phyloP scores from a whole-genome alignment of 257 asterid genomes.

The Solanum piurae region DNA sequence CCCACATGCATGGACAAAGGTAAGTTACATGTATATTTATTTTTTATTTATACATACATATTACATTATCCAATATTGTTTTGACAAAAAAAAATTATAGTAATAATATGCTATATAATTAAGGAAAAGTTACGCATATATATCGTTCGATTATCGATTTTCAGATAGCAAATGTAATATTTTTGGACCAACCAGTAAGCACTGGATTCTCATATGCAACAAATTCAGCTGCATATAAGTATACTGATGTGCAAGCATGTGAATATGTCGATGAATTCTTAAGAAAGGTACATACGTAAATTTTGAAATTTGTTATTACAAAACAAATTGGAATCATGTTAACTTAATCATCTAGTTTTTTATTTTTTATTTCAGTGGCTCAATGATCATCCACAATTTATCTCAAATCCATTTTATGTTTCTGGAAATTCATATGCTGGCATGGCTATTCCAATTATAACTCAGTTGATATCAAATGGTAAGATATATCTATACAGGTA shows the following conservation, averaged over 20 bases:
- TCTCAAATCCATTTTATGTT: constrained; percentile 12
- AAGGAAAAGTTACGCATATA: too few species aligned
- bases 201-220: background rate
- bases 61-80: too few species aligned
- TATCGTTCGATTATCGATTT: background rate
- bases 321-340: background rate
- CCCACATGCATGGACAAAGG: background rate
- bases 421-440: constrained; percentile 35
- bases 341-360: background rate
- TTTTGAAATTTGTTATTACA: background rate
- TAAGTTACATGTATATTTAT: too few species aligned
- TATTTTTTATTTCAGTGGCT: constrained; percentile 26
- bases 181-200: background rate
- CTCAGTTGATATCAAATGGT: constrained; percentile 17
- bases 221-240: background rate
- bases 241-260: background rate
- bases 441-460: constrained; percentile 9
- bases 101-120: too few species aligned
- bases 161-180: background rate
- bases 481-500: background rate
- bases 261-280: background rate
- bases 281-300: background rate
- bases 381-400: constrained; percentile 17
- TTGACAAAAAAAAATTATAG: too few species aligned
- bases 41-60: too few species aligned